A percentile compares a stretch with the other conserved stretches of the same genome.
Evolutionary conservation across 1,284 basidiomycete genomes (phyloP).

Genomic region (Microbotryum silenes-acaulis): DNA sequence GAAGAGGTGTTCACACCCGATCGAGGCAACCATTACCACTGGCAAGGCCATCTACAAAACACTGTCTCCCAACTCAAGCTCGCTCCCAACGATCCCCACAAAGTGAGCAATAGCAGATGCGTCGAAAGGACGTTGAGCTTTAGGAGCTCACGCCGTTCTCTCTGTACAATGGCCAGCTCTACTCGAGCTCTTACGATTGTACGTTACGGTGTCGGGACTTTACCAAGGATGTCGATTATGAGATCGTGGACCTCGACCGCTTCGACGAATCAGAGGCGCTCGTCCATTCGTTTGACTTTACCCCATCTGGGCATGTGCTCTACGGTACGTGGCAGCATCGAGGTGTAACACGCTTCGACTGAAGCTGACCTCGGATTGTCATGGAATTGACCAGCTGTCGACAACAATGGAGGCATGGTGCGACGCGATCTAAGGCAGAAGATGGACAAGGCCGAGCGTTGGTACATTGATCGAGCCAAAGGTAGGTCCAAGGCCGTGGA

Average conservation of each 20-base stretch:
- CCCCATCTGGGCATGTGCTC: slow-evolving; percentile 40
- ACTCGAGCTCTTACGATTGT: slow-evolving; percentile 45
- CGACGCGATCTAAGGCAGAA: slow-evolving; percentile 43
- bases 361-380: too few species aligned
- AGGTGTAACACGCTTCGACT: too few species aligned
- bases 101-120: not conserved
- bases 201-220: slow-evolving; percentile 44
- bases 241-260: slow-evolving; percentile 41
- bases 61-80: slow-evolving; percentile 35
- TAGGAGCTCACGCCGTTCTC: not conserved
- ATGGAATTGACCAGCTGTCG: slow-evolving; percentile 31
- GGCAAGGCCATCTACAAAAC: slow-evolving; percentile 42
- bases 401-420: slow-evolving; percentile 45
- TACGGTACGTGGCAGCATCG: slow-evolving; percentile 26
- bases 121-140: too few species aligned
- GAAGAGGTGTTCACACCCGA: slow-evolving; percentile 23
- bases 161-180: slow-evolving; percentile 36
- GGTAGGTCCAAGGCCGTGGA: not conserved
- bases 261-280: slow-evolving; percentile 36
- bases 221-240: slow-evolving; percentile 39
- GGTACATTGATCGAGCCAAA: slow-evolving; percentile 28
- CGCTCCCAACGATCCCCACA: slow-evolving; percentile 8
- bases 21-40: slow-evolving; percentile 41
- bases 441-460: slow-evolving; percentile 27
- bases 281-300: slow-evolving; percentile 46